Evolutionary conservation across 352 stramenopile species (phyloP).

Genomic region (Phytophthora cryptogea): DNA sequence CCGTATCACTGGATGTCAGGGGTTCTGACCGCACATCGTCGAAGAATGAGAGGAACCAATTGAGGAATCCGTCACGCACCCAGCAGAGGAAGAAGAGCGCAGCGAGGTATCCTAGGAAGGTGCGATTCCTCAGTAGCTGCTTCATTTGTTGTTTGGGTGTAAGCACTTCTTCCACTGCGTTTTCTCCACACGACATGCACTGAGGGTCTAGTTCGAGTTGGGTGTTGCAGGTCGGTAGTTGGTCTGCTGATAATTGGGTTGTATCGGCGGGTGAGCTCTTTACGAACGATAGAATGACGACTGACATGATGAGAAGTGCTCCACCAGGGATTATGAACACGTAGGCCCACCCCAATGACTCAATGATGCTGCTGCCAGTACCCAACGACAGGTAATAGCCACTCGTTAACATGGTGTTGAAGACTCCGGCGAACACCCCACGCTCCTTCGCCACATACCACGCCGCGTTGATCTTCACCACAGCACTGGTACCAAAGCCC

Average conservation of each 20-base stretch:
- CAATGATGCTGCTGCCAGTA: slow-evolving; percentile 63
- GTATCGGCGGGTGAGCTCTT: slow-evolving; percentile 63
- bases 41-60: slow-evolving; percentile 83
- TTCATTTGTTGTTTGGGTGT: slow-evolving; percentile 46
- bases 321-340: slow-evolving; percentile 69
- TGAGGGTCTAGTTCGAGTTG: slow-evolving; percentile 17
- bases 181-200: slow-evolving; percentile 10
- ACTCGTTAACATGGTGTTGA: slow-evolving; percentile 81
- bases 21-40: slow-evolving; percentile 55
- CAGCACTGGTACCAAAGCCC: slow-evolving; percentile 76
- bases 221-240: slow-evolving; percentile 27
- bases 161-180: slow-evolving; percentile 5
- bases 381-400: slow-evolving; percentile 78
- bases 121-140: slow-evolving; percentile 56
- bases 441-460: slow-evolving; percentile 72
- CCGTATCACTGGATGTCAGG: slow-evolving; percentile 55
- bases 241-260: slow-evolving; percentile 34
- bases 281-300: slow-evolving; percentile 56
- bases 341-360: slow-evolving; percentile 66
- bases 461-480: slow-evolving; percentile 86
- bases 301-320: slow-evolving; percentile 58
- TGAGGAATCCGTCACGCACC: slow-evolving; percentile 71
- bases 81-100: slow-evolving; percentile 79
- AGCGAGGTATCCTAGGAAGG: slow-evolving; percentile 68
- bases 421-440: slow-evolving; percentile 70